phyloP scores from a whole-genome alignment of 2,329 filamentous ascomycete species.

The Sarocladium strictum region DNA sequence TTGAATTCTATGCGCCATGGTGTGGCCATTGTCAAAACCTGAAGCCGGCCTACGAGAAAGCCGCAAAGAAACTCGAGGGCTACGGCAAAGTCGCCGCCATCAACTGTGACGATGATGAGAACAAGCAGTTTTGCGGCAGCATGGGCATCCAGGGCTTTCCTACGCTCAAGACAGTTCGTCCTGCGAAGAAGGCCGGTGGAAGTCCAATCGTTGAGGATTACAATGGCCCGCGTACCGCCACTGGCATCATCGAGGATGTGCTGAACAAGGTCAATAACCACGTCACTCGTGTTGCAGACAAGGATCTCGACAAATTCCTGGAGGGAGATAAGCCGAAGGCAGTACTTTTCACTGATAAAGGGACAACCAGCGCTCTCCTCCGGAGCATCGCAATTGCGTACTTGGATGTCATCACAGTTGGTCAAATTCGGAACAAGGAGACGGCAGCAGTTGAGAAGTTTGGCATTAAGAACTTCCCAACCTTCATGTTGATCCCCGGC shows the following conservation, averaged over 20 bases:
- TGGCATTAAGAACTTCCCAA: constrained; percentile 71
- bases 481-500: constrained; percentile 72
- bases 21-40: constrained; percentile 96
- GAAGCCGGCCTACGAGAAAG: constrained; percentile 93
- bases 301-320: constrained; percentile 71
- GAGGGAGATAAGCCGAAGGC: constrained; percentile 71
- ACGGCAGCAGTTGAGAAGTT: constrained; percentile 65
- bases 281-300: constrained; percentile 75
- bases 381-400: constrained; percentile 89
- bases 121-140: constrained; percentile 78
- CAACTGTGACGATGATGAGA: constrained; percentile 88
- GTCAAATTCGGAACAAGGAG: constrained; percentile 80
- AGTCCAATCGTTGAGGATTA: constrained; percentile 87
- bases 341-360: constrained; percentile 90
- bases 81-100: constrained; percentile 91
- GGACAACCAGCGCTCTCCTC: constrained; percentile 74
- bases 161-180: constrained; percentile 87
- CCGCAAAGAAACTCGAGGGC: constrained; percentile 80
- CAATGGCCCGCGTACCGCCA: constrained; percentile 74
- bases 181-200: constrained; percentile 68
- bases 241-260: constrained; percentile 80
- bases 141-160: constrained; percentile 94
- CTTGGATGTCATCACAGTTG: constrained; percentile 70
- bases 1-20: constrained; percentile 95
- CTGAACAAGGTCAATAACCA: constrained; percentile 87